phyloP scores from a whole-genome alignment of 768 basidiomycete species.

The Pleurotus ostreatus region DNA sequence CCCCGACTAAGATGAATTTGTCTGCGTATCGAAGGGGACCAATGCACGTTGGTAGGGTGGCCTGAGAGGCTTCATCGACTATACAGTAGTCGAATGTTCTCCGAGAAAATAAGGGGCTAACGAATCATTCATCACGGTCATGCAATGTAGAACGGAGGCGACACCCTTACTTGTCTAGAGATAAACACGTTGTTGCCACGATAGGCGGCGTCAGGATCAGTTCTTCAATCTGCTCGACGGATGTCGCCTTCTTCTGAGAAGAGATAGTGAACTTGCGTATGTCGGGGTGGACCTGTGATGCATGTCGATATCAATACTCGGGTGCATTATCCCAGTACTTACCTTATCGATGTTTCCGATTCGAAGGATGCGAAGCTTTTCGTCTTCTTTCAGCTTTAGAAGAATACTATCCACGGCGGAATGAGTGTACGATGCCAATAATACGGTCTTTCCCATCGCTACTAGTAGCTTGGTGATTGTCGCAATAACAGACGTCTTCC shows the following conservation, averaged over 20 bases:
- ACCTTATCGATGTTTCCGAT: slow-evolving; percentile 94
- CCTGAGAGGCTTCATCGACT: slow-evolving; percentile 97
- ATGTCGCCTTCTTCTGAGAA: slow-evolving; percentile 48
- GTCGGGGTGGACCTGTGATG: slow-evolving; percentile 73
- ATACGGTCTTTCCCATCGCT: slow-evolving; percentile 76
- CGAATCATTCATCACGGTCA: background rate
- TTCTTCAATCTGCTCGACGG: slow-evolving; percentile 78
- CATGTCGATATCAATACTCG: too few species aligned
- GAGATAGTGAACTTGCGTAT: slow-evolving; percentile 69
- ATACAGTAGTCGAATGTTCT: slow-evolving; percentile 95
- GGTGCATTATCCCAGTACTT: background rate
- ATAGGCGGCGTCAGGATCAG: slow-evolving; percentile 86
- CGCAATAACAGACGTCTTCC: slow-evolving; percentile 94
- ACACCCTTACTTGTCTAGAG: slow-evolving; percentile 82
- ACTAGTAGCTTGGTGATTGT: slow-evolving; percentile 82
- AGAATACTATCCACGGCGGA: slow-evolving; percentile 98
- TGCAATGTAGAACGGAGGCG: slow-evolving; percentile 27
- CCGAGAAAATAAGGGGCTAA: slow-evolving; percentile 78
- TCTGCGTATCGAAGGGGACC: slow-evolving; percentile 90
- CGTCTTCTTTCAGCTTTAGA: slow-evolving; percentile 64
- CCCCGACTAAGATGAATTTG: slow-evolving; percentile 92
- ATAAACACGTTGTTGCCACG: slow-evolving; percentile 93
- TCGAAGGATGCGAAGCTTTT: slow-evolving; percentile 71
- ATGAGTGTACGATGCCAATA: slow-evolving; percentile 93
- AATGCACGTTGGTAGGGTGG: slow-evolving; percentile 91